Evolutionary conservation across 345 rosid genomes (phyloP), one percentile per base, ranked within the genome.

Genomic region (Conringia planisiliqua): DNA sequence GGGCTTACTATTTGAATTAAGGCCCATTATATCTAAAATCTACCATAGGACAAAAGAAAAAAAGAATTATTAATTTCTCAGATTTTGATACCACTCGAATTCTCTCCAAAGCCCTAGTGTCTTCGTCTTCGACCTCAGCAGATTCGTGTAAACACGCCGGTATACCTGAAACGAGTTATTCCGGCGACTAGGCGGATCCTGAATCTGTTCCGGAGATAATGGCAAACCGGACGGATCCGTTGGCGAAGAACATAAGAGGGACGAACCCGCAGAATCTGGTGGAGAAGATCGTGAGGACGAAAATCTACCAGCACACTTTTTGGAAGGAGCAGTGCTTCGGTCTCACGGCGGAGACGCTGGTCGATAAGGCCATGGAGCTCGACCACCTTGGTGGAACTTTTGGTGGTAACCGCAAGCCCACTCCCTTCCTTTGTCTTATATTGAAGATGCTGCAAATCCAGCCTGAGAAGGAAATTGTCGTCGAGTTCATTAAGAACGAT

Each of bases 281-380:
- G 56, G 98, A 87, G 87, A 86, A 91, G 81, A 91, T 89, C 9
- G 81, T 88, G 16, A 79, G 91, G 32, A 81, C 95, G 30, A 91
- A 91, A 76, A 94, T 91, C 11, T 87, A 91, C 76, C 91, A 91
- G 74, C 83, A 89, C 79, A 88, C 90, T 4, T 89, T 88, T 64
- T 88, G 97, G 98, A 94, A 94, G 73, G 98, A 89, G 85, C 96
- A 89, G 30, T 93, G 96, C 78, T 93, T 93, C 60, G 96, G 97
- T 6, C 75, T 87, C 22, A 91, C 97, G 17, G 96, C 97, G 26
- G 97, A 89, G 86, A 88, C 98, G 5, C 84, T 91, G 4, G 95
- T 89, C 7, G 97, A 94, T 79, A 93, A 88, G 74, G 96, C 96
- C 47, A 89, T 91, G 97, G 95, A 91, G 82, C 93, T 94, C 55